A percentile compares a stretch with the other conserved stretches of the same genome.
These are phyloP conservation scores for Dimocarpus longan DNA, from an alignment of 345 rosid genomes.

Conservation along the genomic window DNA sequence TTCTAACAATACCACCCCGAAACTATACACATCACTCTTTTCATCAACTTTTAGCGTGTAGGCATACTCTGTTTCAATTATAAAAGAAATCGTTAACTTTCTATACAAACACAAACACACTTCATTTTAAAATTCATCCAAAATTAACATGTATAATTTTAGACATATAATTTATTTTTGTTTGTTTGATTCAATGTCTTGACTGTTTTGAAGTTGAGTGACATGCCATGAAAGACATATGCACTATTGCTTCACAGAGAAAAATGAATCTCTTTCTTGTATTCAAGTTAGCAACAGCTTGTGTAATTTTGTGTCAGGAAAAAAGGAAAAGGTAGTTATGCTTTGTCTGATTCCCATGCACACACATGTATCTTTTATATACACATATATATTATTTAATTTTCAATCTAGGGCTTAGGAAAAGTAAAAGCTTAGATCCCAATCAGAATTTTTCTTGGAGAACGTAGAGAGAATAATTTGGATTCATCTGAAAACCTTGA, in stretches of 20 bases:
- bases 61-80: conserved; percentile 61
- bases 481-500: conserved; percentile 19
- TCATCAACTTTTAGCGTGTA: conserved; percentile 84
- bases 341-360: conserved; percentile 12
- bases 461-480: background rate
- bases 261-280: background rate
- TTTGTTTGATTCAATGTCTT: background rate
- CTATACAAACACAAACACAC: no score
- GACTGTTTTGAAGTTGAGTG: background rate
- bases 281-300: background rate
- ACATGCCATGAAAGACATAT: background rate
- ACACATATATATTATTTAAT: background rate
- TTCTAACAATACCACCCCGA: conserved; percentile 81
- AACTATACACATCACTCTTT: conserved; percentile 94
- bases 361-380: conserved; percentile 10
- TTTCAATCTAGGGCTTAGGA: conserved; percentile 30
- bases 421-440: conserved; percentile 38
- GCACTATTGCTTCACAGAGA: background rate
- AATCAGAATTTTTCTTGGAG: conserved; percentile 25
- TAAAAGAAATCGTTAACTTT: background rate
- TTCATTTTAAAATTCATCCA: no score
- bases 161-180: no score
- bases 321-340: conserved; percentile 10
- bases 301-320: background rate
- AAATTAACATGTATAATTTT: no score